Evolutionary conservation across 768 basidiomycete species (phyloP), one percentile per base, ranked within the genome.

Genomic region (Pulveroboletus sp.): DNA sequence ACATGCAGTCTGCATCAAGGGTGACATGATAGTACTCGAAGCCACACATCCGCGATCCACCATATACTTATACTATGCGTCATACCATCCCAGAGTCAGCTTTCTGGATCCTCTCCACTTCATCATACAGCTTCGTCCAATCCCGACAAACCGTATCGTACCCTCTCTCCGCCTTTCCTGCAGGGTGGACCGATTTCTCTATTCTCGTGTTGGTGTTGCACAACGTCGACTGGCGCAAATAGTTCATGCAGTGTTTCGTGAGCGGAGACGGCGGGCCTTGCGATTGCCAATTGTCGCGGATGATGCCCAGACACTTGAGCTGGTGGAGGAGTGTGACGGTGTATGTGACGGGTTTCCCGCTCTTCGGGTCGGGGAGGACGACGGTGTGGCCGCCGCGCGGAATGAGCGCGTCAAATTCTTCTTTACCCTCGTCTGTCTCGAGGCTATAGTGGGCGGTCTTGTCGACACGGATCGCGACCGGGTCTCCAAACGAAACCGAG

Each of bases 391-490:
- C 54, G 0, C 46, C 52, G 14, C 5, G 28, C 3, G 54, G 54
- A 26, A 55, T 45, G 52, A 55, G 52, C 11, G 54, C 52, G n/a
- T 55, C 54, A 31, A 55, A 53, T 35, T 55, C 51, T 7, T 32
- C 51, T 40, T 55, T 55, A 8, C 54, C 54, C 15, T 55, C 52
- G 14, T 55, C 52, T 6, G 52, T n/a, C 33, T 8, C 6, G 30
- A 55, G 54, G 43, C 30, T 55, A 33, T 55, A 55, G 35, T 55
- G 52, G 4, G 52, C 18, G 8, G 54, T 54, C 37, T 43, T 55
- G 32, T 55, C 54, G 1, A 55, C 46, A 28, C 52, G 54, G 9
- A 55, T 55, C 3, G 39, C 35, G 7, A 35, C 35, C 8, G 35
- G 35, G 11, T 35, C 35, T 8, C 35, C 35, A 35, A 35, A 55